Evolutionary conservation across 306 rosid species (phyloP).

Genomic region (Dicorynia guianensis): DNA sequence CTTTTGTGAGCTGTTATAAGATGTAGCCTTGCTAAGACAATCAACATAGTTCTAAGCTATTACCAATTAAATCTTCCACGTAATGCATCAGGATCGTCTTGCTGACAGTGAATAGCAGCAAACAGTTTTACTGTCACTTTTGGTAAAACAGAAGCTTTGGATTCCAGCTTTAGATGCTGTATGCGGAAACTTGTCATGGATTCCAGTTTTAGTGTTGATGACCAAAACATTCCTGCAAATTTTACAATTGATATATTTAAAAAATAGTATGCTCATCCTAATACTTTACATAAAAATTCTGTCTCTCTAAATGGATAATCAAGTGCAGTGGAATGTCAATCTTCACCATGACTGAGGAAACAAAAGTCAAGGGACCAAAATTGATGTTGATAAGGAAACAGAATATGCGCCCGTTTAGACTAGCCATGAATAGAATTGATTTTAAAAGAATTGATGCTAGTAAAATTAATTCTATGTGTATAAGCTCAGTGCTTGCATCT

Average conservation of each 20-base stretch:
- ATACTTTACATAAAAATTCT: neutral
- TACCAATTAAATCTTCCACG: no score
- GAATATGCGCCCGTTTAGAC: no score
- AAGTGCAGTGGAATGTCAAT: neutral
- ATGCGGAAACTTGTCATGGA: neutral
- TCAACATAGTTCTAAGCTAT: no score
- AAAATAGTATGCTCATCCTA: no score
- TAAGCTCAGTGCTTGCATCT: neutral
- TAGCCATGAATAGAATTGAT: no score
- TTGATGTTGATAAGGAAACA: neutral
- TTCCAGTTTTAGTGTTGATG: neutral
- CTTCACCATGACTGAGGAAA: neutral
- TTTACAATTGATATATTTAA: no score
- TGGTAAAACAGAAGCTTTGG: neutral
- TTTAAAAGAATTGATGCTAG: no score
- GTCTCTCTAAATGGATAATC: neutral
- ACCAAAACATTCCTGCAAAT: neutral
- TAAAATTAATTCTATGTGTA: no score
- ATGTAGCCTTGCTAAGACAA: no score
- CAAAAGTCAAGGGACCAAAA: neutral
- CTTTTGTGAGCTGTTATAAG: no score
- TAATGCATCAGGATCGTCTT: no score
- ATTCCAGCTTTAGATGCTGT: neutral
- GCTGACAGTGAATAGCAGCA: neutral
- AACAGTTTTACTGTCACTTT: neutral